These are phyloP conservation scores for Corniculantispora saksenae DNA, from an alignment of 2,329 filamentous ascomycete species.

Conservation along the genomic window DNA sequence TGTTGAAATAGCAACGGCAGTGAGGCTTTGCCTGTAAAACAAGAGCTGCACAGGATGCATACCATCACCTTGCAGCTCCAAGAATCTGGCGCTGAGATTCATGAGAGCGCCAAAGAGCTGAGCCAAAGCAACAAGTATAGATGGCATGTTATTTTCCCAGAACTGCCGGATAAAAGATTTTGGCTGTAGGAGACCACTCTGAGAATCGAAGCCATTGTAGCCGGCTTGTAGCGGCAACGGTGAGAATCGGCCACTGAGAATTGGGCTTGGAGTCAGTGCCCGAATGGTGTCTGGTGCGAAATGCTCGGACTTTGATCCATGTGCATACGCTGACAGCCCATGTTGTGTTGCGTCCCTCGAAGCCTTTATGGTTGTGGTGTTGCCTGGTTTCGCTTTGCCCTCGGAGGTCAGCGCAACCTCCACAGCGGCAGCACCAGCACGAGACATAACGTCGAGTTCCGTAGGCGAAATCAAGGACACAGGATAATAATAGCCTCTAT, in stretches of 20 bases:
- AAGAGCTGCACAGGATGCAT: slow-evolving; percentile 86
- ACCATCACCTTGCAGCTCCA: slow-evolving; percentile 70
- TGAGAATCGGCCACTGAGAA: slow-evolving; percentile 24
- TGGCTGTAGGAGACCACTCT: not conserved
- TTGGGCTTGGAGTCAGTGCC: slow-evolving; percentile 24
- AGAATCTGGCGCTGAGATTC: slow-evolving; percentile 77
- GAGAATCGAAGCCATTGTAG: slow-evolving; percentile 3
- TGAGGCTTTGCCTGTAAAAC: slow-evolving; percentile 77
- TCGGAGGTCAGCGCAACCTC: not conserved
- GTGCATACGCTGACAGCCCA: not conserved
- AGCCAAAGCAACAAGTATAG: slow-evolving; percentile 70
- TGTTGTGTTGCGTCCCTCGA: not conserved
- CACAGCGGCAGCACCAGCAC: not conserved
- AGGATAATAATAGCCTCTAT: not conserved
- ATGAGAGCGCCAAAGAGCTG: slow-evolving; percentile 83
- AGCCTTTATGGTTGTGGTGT: not conserved
- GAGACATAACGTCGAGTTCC: not conserved
- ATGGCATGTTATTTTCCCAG: slow-evolving; percentile 70
- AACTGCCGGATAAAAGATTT: slow-evolving; percentile 35
- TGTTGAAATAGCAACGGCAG: slow-evolving; percentile 61
- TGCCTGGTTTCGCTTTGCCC: not conserved
- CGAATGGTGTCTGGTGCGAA: slow-evolving; percentile 8
- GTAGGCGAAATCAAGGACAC: not conserved
- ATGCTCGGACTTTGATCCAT: not conserved
- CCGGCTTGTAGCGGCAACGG: slow-evolving; percentile 16